Evolutionary conservation across 2,329 filamentous ascomycete species (phyloP).

Genomic region (Fusarium burgessii): DNA sequence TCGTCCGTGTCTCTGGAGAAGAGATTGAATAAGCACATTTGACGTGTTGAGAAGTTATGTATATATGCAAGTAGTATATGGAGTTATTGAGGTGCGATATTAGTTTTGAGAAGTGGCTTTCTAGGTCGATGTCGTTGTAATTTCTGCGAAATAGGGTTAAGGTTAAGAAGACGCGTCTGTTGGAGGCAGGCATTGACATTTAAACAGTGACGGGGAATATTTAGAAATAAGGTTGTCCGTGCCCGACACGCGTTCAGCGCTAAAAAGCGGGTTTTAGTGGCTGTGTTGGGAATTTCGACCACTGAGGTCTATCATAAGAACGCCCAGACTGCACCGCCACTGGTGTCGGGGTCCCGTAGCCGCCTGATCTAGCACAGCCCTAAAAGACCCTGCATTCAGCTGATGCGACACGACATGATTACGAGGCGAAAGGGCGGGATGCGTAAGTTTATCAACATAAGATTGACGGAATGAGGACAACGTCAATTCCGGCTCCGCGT

Average conservation of each 20-base stretch:
- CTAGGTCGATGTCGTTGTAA: not conserved
- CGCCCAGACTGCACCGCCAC: slow-evolving; percentile 14
- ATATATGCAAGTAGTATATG: not conserved
- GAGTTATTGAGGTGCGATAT: not conserved
- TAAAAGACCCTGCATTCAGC: not conserved
- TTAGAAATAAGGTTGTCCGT: slow-evolving; percentile 18
- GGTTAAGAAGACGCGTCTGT: not conserved
- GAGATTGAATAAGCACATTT: slow-evolving; percentile 33
- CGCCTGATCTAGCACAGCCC: slow-evolving; percentile 16
- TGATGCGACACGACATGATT: not conserved
- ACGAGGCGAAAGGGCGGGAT: not conserved
- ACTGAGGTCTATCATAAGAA: not conserved
- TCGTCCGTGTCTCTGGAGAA: slow-evolving; percentile 27
- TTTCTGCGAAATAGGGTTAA: not conserved
- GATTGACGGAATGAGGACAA: too few species aligned
- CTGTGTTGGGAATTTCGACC: not conserved
- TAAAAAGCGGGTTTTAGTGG: slow-evolving; percentile 7
- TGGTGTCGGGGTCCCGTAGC: not conserved
- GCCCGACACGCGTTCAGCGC: slow-evolving; percentile 12
- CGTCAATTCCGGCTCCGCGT: too few species aligned
- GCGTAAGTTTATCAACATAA: too few species aligned
- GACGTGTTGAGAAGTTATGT: accelerated
- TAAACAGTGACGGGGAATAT: not conserved
- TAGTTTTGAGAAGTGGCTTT: accelerated
- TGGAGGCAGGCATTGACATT: not conserved